Conservation (phyloP, 2,329 filamentous ascomycete genomes). For the Nemania sp. region DNA sequence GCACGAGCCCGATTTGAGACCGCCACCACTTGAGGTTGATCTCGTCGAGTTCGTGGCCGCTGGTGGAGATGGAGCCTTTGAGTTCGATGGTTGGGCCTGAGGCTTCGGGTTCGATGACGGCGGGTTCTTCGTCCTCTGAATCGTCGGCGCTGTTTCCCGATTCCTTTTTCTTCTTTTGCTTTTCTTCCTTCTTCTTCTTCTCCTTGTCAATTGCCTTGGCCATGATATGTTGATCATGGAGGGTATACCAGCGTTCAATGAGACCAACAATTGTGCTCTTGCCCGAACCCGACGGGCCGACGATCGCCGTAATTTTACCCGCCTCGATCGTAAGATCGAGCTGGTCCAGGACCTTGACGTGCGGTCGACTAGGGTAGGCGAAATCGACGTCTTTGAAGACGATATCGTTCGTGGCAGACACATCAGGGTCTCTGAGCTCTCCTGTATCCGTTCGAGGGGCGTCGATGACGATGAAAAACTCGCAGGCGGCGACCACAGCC, state of each 20-base stretch:
- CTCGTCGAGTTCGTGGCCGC: slow-evolving; percentile 56
- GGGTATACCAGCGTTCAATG: slow-evolving; percentile 72
- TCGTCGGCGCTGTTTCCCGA: slow-evolving; percentile 38
- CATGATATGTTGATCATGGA: slow-evolving; percentile 57
- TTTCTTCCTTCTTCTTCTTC: slow-evolving; percentile 46
- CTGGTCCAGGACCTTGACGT: slow-evolving; percentile 64
- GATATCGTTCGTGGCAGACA: slow-evolving; percentile 57
- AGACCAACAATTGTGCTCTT: slow-evolving; percentile 76
- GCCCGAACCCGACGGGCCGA: slow-evolving; percentile 72
- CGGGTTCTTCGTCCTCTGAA: slow-evolving; percentile 32
- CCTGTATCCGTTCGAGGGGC: slow-evolving; percentile 47
- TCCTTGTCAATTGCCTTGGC: slow-evolving; percentile 54
- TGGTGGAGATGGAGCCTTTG: slow-evolving; percentile 57
- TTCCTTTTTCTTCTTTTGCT: slow-evolving; percentile 42
- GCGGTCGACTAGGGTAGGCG: slow-evolving; percentile 68
- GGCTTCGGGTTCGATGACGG: slow-evolving; percentile 35
- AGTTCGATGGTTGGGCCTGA: slow-evolving; percentile 51
- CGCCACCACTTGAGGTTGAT: slow-evolving; percentile 67
- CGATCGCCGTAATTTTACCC: slow-evolving; percentile 72
- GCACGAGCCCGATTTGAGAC: slow-evolving; percentile 65
- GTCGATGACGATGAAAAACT: slow-evolving; percentile 60
- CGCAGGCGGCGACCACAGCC: slow-evolving; percentile 59
- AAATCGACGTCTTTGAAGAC: slow-evolving; percentile 69
- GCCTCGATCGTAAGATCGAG: slow-evolving; percentile 61
- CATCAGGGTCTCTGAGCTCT: slow-evolving; percentile 52